Base-by-base conservation (phyloP, 2,329 filamentous ascomycete species). In the Lecanosticta acicola region DNA sequence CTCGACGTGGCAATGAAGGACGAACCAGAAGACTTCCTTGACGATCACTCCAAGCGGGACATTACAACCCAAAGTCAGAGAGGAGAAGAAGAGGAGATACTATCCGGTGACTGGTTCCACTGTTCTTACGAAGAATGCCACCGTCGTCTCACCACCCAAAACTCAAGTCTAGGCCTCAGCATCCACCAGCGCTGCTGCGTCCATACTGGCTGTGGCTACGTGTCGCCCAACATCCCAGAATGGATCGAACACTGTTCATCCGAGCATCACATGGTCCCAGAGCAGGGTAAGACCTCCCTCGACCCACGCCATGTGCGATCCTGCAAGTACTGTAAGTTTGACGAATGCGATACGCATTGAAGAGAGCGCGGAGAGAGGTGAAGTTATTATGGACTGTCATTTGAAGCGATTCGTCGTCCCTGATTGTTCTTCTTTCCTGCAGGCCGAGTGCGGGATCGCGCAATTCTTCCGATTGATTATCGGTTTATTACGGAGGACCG, bases 131-230 rank as follows among this genome's bases (percentile, higher is more conserved):
- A 29, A 29, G 24, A 29, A 29, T 53, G 50, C 29, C 50, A 53
- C 32, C 47, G 47, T 4, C 45, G 44, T 13, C 37, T 53, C 8
- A 24, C 49, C 3, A 35, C 40, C 5, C 42, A 46, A 24, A 47
- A 48, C 17, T 45, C 49, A 19, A 50, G 43, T 16, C 47, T 53
- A 20, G 41, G 44, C 16, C 36, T 41, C 11, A 40, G 35, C 8
- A 38, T 49, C 17, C 47, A 36, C 19, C 41, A 47, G 39, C 29
- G 50, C 32, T 43, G 39, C 9, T 53, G 50, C 14, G 45, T 53
- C 3, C 50, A 53, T n/a, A 42, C 44, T n/a, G 45, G 45, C 29
- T 53, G 50, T 29, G 47, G 47, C 2, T 48, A 50, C 16, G 47
- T 53, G 7, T 50, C 50, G 5, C 44, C 45, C 10, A 48, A 41